Evolutionary conservation across 768 basidiomycete species (phyloP).

Genomic region (Lyophyllum atratum): DNA sequence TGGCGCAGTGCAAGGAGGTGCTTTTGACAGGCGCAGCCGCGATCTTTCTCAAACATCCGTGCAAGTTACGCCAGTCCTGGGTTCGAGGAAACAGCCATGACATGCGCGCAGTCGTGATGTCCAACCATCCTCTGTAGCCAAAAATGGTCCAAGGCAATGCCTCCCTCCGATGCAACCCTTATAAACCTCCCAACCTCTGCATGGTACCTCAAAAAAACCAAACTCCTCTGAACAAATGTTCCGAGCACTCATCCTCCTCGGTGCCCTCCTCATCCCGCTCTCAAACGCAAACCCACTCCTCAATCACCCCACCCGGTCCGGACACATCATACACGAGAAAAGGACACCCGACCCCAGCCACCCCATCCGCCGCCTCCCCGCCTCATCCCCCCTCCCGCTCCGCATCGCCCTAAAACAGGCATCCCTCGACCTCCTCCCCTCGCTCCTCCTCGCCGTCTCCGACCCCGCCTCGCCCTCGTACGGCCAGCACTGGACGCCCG

Average conservation of each 20-base stretch:
- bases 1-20: neutral
- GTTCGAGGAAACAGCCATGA: too few species aligned
- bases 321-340: slow-evolving; percentile 29
- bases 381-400: slow-evolving; percentile 25
- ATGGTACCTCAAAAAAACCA: neutral
- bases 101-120: too few species aligned
- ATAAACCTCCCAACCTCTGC: neutral
- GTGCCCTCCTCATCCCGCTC: neutral
- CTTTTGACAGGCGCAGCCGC: neutral
- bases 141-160: too few species aligned
- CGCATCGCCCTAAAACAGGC: slow-evolving; percentile 36
- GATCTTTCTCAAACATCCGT: too few species aligned
- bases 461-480: slow-evolving; percentile 37
- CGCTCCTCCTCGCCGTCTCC: slow-evolving; percentile 32
- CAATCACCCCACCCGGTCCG: neutral
- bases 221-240: neutral
- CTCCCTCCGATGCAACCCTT: neutral
- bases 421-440: slow-evolving; percentile 25
- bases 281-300: neutral
- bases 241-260: neutral
- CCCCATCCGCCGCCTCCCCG: neutral
- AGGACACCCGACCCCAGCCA: slow-evolving; percentile 15
- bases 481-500: slow-evolving; percentile 35
- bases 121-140: too few species aligned
- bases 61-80: too few species aligned